Evolutionary conservation across 2,329 filamentous ascomycete genomes (phyloP), one percentile per base, ranked within the genome.

Genomic region (Stachybotrys chartarum): DNA sequence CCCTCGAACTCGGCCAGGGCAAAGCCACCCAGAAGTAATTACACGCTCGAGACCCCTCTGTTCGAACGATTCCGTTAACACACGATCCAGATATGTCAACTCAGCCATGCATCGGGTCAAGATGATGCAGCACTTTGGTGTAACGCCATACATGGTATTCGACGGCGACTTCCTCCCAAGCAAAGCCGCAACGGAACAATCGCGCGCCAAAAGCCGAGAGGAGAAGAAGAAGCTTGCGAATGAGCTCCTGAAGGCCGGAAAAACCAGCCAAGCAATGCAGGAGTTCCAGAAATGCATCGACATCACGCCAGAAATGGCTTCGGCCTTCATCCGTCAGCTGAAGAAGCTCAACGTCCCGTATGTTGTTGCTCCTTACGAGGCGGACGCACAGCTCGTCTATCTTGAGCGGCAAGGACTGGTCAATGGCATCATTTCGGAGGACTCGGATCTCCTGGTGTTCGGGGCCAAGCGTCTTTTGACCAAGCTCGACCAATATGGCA

Each of bases 281-380:
- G 91, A 97, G 70, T 82, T 97, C 55, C 93, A 97, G 68, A 99
- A 97, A 70, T 89, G 92, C 50, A 88, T 97, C 57, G 94, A 99
- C 70, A 86, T 99, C 44, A 97, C 94, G 1, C 93, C 95, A 2
- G 86, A 94, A 64, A 99, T 99, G 95, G 94, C 94, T 7, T 84
- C 90, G 7, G 81, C 89, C 61, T 75, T 97, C 54, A 99, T 99
- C 56, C 91, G 97, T 62, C 90, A 96, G 69, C 78, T 97, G 64
- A 97, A 95, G 73, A 83, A 84, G 64, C 76, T 86, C 65, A 80
- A 84, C 45, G 81, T 99, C 16, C 82, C 90, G 56, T 97, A 96
- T 68, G 80, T 99, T 55, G 95, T 99, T 17, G 94, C 94, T 1
- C 94, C 94, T 0, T 99, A 97, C 72, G 94, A 99, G 76, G 94